Evolutionary conservation across 148 eudicot genomes (phyloP).

Genomic region (Dysphania ambrosioides): DNA sequence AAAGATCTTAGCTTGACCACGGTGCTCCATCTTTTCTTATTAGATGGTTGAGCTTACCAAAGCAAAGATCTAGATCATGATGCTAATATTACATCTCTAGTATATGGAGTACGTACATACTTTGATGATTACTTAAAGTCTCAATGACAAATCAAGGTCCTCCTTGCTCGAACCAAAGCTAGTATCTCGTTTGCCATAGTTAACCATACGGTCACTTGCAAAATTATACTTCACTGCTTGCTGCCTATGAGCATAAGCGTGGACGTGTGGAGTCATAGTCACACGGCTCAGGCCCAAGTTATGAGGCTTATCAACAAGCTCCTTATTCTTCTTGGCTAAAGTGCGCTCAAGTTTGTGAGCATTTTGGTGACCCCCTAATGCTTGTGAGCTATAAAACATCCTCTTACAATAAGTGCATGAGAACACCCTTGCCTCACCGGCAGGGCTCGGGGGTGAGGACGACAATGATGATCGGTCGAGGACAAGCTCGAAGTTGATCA

Average conservation of each 20-base stretch:
- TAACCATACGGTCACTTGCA: slow-evolving; percentile 1
- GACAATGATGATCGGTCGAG: slow-evolving; percentile 42
- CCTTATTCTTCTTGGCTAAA: slow-evolving; percentile 61
- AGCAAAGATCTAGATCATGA: too few relatives aligned
- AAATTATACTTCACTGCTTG: neutral
- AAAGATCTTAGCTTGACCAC: too few relatives aligned
- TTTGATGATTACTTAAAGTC: too few relatives aligned
- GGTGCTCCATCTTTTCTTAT: too few relatives aligned
- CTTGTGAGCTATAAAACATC: slow-evolving; percentile 70
- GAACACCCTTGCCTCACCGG: slow-evolving; percentile 40
- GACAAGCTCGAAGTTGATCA: slow-evolving; percentile 38
- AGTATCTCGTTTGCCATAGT: neutral
- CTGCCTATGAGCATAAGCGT: neutral
- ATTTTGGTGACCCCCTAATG: slow-evolving; percentile 84
- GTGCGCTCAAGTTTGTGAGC: slow-evolving; percentile 79
- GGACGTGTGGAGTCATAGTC: neutral
- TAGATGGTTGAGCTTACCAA: too few relatives aligned
- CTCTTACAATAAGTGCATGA: slow-evolving; percentile 70
- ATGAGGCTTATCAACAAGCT: slow-evolving; percentile 4
- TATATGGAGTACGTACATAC: too few relatives aligned
- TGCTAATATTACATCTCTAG: too few relatives aligned
- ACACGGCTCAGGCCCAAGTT: neutral
- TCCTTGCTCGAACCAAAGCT: neutral
- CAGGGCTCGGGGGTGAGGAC: slow-evolving; percentile 34
- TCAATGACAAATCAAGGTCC: slow-evolving; percentile 11